phyloP scores from a whole-genome alignment of 2,329 filamentous ascomycete species.

The Aphanocladium album region DNA sequence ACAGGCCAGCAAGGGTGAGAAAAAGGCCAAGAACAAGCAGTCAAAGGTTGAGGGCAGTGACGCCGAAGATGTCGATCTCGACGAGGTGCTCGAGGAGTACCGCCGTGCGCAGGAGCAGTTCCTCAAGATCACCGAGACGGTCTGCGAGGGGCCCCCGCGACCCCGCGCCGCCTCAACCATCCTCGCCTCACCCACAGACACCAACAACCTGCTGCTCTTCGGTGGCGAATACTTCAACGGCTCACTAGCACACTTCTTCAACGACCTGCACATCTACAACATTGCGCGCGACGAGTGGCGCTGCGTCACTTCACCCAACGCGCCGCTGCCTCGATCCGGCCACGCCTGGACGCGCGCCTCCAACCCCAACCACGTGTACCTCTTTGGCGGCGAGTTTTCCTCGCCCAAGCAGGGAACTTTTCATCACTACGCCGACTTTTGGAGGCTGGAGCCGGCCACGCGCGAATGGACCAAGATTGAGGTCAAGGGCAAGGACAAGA shows the following conservation, averaged over 20 bases:
- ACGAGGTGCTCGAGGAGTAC: constrained; percentile 89
- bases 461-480: constrained; percentile 92
- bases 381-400: constrained; percentile 96
- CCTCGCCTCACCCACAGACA: constrained; percentile 78
- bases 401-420: constrained; percentile 97
- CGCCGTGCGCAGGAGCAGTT: constrained; percentile 90
- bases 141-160: constrained; percentile 65
- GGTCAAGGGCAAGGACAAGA: constrained; percentile 67
- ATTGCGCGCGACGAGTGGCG: constrained; percentile 88
- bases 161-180: constrained; percentile 76
- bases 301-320: constrained; percentile 83
- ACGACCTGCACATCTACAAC: constrained; percentile 64
- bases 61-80: constrained; percentile 86
- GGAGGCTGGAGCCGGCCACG: constrained; percentile 77
- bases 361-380: constrained; percentile 77
- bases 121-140: constrained; percentile 82
- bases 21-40: constrained; percentile 68
- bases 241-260: constrained; percentile 68
- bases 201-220: constrained; percentile 84
- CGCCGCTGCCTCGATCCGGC: constrained; percentile 81
- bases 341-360: constrained; percentile 92
- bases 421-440: constrained; percentile 99
- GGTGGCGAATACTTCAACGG: constrained; percentile 97
- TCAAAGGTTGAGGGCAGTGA: constrained; percentile 77
- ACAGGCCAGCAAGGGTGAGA: constrained; percentile 84